Conservation (phyloP, 169 alveolate species). For the Eimeria sp. region DNA sequence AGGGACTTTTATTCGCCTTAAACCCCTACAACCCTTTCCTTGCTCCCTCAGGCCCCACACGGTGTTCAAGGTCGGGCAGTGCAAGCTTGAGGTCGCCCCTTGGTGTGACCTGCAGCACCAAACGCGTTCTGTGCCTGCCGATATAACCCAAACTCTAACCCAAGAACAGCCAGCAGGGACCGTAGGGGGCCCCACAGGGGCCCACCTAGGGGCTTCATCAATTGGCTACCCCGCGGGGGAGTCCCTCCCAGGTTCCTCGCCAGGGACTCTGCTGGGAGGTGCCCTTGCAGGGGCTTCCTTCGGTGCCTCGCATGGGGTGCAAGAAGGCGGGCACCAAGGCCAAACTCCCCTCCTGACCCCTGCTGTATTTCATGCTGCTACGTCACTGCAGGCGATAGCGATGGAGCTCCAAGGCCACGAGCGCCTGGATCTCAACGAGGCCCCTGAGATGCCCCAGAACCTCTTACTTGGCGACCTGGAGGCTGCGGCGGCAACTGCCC, state of each 20-base stretch:
- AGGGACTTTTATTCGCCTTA: conserved; percentile 93
- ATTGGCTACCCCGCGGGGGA: background rate
- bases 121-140: background rate
- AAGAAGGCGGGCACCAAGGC: background rate
- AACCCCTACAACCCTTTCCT: conserved; percentile 88
- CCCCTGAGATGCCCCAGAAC: background rate
- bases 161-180: background rate
- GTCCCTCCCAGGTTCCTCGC: too few species aligned
- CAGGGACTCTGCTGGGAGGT: background rate
- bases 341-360: background rate
- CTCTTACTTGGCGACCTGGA: background rate
- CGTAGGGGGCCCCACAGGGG: background rate
- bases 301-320: conserved; percentile 4
- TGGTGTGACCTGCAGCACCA: conserved; percentile 4
- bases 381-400: background rate
- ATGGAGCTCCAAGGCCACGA: conserved; percentile 5
- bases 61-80: conserved; percentile 94
- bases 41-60: conserved; percentile 89
- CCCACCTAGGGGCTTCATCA: background rate
- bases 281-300: background rate
- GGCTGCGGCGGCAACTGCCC: background rate
- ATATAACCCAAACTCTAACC: background rate
- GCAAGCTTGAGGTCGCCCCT: conserved; percentile 90
- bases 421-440: background rate
- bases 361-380: background rate